These are phyloP conservation scores for Ilyonectria mors-panacis DNA, from an alignment of 2,329 filamentous ascomycete genomes.

Conservation along the genomic window DNA sequence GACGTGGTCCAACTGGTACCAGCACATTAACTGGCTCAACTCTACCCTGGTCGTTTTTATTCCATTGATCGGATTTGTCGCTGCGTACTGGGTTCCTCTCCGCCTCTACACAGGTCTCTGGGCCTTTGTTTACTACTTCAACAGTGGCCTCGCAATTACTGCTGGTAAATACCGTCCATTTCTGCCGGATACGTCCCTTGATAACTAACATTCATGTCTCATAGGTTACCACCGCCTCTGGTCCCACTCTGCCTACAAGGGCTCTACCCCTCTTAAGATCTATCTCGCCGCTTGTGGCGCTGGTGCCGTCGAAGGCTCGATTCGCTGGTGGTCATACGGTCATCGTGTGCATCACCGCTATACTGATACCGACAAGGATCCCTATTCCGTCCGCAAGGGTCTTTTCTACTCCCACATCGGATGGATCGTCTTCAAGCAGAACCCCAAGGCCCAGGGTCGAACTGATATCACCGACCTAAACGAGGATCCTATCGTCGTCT, in stretches of 20 bases:
- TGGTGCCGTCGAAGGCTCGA: slow-evolving; percentile 87
- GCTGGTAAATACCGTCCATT: slow-evolving; percentile 67
- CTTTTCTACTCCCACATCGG: slow-evolving; percentile 85
- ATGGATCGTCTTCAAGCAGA: slow-evolving; percentile 96
- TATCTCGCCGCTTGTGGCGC: slow-evolving; percentile 86
- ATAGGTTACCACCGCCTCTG: slow-evolving; percentile 76
- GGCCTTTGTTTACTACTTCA: slow-evolving; percentile 85
- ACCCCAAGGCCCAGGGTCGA: slow-evolving; percentile 88
- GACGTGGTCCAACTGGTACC: slow-evolving; percentile 87
- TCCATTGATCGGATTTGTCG: slow-evolving; percentile 80
- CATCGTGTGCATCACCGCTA: slow-evolving; percentile 92
- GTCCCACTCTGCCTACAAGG: slow-evolving; percentile 89
- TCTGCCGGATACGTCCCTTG: neutral
- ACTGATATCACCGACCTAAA: slow-evolving; percentile 91
- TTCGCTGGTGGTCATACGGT: slow-evolving; percentile 90
- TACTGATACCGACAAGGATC: slow-evolving; percentile 93
- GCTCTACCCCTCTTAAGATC: slow-evolving; percentile 80
- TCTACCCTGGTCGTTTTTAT: slow-evolving; percentile 84
- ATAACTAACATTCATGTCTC: slow-evolving; percentile 12
- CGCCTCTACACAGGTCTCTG: slow-evolving; percentile 80
- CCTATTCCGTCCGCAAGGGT: slow-evolving; percentile 91
- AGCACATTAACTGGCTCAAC: slow-evolving; percentile 96
- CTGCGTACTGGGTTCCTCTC: slow-evolving; percentile 84
- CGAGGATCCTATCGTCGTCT: slow-evolving; percentile 86
- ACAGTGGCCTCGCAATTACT: slow-evolving; percentile 85